Percentiles rank a stretch among this genome's conserved stretches.
These are phyloP conservation scores for Chalciporus piperatus DNA, from an alignment of 768 basidiomycete genomes.

Conservation along the genomic window DNA sequence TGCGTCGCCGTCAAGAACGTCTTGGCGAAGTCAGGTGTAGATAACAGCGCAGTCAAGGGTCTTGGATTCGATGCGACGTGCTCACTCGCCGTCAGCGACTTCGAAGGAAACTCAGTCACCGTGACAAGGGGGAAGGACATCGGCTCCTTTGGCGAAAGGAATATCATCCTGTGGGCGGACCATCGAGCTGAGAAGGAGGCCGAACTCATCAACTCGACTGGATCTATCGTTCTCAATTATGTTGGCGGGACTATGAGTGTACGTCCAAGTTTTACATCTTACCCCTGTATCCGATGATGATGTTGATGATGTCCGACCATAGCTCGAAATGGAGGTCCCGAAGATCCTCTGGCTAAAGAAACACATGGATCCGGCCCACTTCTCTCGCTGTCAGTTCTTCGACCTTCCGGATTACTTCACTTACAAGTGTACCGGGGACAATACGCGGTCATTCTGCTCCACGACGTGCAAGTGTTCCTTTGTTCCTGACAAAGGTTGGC, in stretches of 20 bases:
- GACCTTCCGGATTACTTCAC: conserved; percentile 97
- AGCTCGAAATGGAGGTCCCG: conserved; percentile 99
- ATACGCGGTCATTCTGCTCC: conserved; percentile 84
- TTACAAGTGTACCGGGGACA: conserved; percentile 77
- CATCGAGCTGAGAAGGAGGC: conserved; percentile 94
- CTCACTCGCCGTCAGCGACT: conserved; percentile 83
- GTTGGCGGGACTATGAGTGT: conserved; percentile 97
- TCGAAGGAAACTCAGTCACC: conserved; percentile 66
- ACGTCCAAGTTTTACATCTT: conserved; percentile 21
- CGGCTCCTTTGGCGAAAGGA: conserved; percentile 64
- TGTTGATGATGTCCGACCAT: conserved; percentile 7
- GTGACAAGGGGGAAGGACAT: conserved; percentile 68
- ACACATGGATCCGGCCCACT: conserved; percentile 70
- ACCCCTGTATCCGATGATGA: not conserved
- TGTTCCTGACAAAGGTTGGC: conserved; percentile 87
- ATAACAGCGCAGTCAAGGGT: conserved; percentile 70
- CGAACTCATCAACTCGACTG: conserved; percentile 80
- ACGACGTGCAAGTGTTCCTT: conserved; percentile 96
- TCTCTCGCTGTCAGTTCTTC: conserved; percentile 77
- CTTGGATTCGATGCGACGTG: conserved; percentile 97
- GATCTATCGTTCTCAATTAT: conserved; percentile 85
- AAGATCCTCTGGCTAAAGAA: conserved; percentile 97
- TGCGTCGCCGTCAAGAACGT: conserved; percentile 60
- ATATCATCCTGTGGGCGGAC: conserved; percentile 95
- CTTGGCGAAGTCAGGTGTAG: conserved; percentile 52